phyloP scores from a whole-genome alignment of 2,329 filamentous ascomycete species.

The Drechslerella stenobrocha region DNA sequence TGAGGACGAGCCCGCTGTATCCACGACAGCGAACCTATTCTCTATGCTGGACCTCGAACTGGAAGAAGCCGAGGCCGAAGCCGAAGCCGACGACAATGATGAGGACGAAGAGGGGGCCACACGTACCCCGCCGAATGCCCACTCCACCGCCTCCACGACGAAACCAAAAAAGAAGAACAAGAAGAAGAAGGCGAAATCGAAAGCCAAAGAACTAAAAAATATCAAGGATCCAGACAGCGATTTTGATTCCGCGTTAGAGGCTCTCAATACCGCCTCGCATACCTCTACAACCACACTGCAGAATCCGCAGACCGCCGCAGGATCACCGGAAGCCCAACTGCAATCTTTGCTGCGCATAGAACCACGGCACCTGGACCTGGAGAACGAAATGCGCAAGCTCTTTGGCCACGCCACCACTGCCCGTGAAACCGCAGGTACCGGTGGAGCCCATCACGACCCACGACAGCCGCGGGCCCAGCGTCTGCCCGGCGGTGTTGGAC shows the following conservation, averaged over 20 bases:
- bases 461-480: conserved; percentile 54
- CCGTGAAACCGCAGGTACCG: conserved; percentile 59
- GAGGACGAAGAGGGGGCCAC: conserved; percentile 54
- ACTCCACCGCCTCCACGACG: conserved; percentile 60
- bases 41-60: conserved; percentile 60
- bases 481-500: conserved; percentile 63
- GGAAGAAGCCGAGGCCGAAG: conserved; percentile 56
- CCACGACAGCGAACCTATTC: conserved; percentile 61
- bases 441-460: conserved; percentile 58
- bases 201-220: conserved; percentile 52
- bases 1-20: conserved; percentile 51
- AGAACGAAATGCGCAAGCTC: conserved; percentile 84
- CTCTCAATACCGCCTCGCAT: conserved; percentile 60
- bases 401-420: conserved; percentile 67
- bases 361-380: conserved; percentile 75
- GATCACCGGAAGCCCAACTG: conserved; percentile 55
- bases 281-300: conserved; percentile 49
- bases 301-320: conserved; percentile 34
- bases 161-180: conserved; percentile 67
- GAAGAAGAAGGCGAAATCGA: conserved; percentile 58
- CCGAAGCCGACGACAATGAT: conserved; percentile 56
- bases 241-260: conserved; percentile 66
- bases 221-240: conserved; percentile 61
- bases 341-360: conserved; percentile 66
- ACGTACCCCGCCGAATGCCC: conserved; percentile 50